phyloP scores from a whole-genome alignment of 805 yeast genomes.

The Nematodospora valgi region DNA sequence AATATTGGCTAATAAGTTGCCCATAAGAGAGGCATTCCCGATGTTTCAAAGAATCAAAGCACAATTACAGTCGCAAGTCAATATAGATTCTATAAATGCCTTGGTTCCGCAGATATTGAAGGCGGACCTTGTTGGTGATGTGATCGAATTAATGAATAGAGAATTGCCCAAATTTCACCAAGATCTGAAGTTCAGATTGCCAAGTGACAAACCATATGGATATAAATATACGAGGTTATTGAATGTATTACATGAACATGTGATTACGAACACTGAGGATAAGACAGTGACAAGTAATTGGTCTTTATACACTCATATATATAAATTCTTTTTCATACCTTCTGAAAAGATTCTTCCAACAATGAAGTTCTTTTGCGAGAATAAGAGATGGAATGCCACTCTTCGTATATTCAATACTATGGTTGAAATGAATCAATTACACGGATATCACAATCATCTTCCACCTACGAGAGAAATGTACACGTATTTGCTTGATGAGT shows the following conservation, averaged over 20 bases:
- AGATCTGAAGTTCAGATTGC: constrained; percentile 26
- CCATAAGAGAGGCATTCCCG: constrained; percentile 24
- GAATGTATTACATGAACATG: constrained; percentile 26
- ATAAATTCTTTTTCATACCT: constrained; percentile 54
- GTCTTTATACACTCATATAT: constrained; percentile 56
- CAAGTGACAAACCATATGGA: constrained; percentile 21
- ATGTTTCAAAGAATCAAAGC: constrained; percentile 33
- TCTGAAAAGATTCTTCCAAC: constrained; percentile 56
- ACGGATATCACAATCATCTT: constrained; percentile 28
- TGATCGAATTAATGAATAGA: constrained; percentile 37
- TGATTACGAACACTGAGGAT: constrained; percentile 23
- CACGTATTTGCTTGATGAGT: constrained; percentile 53
- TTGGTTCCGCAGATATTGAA: constrained; percentile 27
- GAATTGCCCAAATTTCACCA: constrained; percentile 35
- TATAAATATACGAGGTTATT: constrained; percentile 26
- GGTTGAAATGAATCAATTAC: constrained; percentile 42
- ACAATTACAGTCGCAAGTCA: constrained; percentile 29
- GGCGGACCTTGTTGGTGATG: constrained; percentile 37
- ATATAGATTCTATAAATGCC: constrained; percentile 26
- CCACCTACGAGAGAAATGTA: constrained; percentile 52
- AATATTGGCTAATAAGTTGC: constrained; percentile 23
- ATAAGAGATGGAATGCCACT: constrained; percentile 59
- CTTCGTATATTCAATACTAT: constrained; percentile 54
- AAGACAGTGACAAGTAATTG: constrained; percentile 46
- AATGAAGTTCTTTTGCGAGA: constrained; percentile 52